Conservation (phyloP, 805 yeast species). For the Lachancea meyersii region DNA sequence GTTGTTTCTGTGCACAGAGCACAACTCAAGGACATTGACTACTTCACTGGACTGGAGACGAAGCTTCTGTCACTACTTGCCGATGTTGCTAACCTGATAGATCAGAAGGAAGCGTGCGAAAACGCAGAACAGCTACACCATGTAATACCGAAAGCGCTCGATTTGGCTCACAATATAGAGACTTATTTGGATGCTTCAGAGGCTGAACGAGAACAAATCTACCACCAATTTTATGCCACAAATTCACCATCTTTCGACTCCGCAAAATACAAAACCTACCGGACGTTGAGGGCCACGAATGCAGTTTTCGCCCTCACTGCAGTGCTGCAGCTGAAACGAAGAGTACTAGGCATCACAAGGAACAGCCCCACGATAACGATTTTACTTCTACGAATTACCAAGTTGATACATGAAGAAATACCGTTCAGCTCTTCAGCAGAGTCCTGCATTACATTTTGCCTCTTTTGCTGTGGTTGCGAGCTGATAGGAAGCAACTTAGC, state of each 20-base stretch:
- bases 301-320: slow-evolving; percentile 49
- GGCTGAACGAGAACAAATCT: slow-evolving; percentile 27
- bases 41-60: slow-evolving; percentile 60
- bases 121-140: slow-evolving; percentile 16
- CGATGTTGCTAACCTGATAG: slow-evolving; percentile 36
- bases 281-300: slow-evolving; percentile 43
- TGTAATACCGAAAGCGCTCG: slow-evolving; percentile 34
- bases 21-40: slow-evolving; percentile 44
- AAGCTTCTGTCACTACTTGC: slow-evolving; percentile 53
- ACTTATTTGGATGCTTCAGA: slow-evolving; percentile 24
- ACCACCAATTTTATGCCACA: not conserved
- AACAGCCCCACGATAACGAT: slow-evolving; percentile 44
- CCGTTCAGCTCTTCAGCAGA: slow-evolving; percentile 14
- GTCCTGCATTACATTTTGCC: slow-evolving; percentile 17
- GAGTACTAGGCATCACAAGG: slow-evolving; percentile 46
- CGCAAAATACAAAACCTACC: slow-evolving; percentile 15
- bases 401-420: slow-evolving; percentile 11
- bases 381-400: slow-evolving; percentile 11
- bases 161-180: slow-evolving; percentile 32
- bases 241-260: not conserved
- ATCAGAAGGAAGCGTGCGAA: slow-evolving; percentile 29
- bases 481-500: slow-evolving; percentile 11
- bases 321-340: slow-evolving; percentile 48
- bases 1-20: not conserved
- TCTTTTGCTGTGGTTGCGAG: slow-evolving; percentile 24